Base-by-base conservation (phyloP, 192 early-diverging fungal species). In the Cladochytrium replicatum region DNA sequence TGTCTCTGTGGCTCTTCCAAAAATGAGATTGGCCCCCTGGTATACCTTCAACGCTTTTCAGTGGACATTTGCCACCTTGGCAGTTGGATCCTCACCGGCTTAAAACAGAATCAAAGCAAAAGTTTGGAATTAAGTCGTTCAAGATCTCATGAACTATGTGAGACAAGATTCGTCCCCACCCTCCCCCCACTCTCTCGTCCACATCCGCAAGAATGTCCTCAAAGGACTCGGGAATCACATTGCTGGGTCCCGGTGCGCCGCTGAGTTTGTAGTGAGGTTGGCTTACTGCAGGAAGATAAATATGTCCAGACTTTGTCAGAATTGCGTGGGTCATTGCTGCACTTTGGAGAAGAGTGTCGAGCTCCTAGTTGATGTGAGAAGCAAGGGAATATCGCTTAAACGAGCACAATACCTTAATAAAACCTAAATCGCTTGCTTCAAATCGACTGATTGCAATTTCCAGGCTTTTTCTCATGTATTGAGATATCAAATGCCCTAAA, bases 121-220 rank as follows among this genome's bases (percentile, higher is more conserved):
- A 72, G 54, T 69, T 69, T 8, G 70, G 76, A 22, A 87, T 76
- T 44, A 88, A 49, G 24, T 73, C 57, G n/a, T 61, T 64, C 4
- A 89, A 63, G n/a, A 88, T 32, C 44, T 76, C 66, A n/a, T 78
- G 77, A 24, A 85, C 49, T 1, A 72, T 70, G 15, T 82, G 70
- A 13, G 61, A 34, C 4, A 66, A n/a, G 27, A 72, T 72, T 23
- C 70, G 50, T 4, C 70, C 70, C 29, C 58, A 66, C 4, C 21
- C 26, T 15, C 48, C 52, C 3, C 25, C 24, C n/a, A 71, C 32
- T 15, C 47, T 44, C 29, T 72, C 72, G 43, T 76, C 63, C 1
- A 61, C 55, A 41, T 72, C 66, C 8, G 44, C 43, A 11, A 77
- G 59, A 29, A 77, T 56, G 39, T 61, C 61, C 21, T 71, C 73